Base-by-base conservation (phyloP, 225 moss, liverwort and hornwort genomes). In the Marchantia paleacea region DNA sequence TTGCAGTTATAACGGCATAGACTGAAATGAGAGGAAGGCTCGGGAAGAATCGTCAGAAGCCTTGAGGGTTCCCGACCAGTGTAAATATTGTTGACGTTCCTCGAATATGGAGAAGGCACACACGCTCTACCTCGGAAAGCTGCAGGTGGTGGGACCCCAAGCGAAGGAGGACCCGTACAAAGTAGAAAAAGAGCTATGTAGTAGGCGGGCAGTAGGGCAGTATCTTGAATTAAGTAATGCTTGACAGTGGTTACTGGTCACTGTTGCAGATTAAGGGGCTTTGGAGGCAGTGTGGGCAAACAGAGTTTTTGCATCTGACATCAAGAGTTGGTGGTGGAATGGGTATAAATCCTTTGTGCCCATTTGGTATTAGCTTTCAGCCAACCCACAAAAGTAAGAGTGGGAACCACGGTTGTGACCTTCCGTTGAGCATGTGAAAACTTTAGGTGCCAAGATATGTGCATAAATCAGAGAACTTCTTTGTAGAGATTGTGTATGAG, bases 111-210 rank as follows among this genome's bases (percentile, higher is more conserved):
- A 18, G 58, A 58, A 12, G 39, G 39, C 4, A 1, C 18, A 0
- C 58, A 58, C 14, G 58, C 15, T 58, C 18, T 7, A 9, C 5
- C 58, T 58, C 39, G 39, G 5, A 39, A 39, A 20, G 18, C 58
- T 58, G 58, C 16, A 16, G 58, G 58, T 58, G 58, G 70, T 70
- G 70, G 70, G 72, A 10, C 72, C 72, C 18, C 12, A 72, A n/a
- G 11, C 14, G n/a, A 7, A 51, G 20, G 15, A 10, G 22, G 51
- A 72, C 9, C 72, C 72, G 48, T 70, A 72, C 72, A 72, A 1
- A 14, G 51, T 52, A 72, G 10, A 72, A n/a, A 7, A 49, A 30
- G 15, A 48, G 48, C 15, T 72, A n/a, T 48, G 12, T n/a, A n/a
- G 39, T 12, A n/a, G 72, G 1, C 19, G 29, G 28, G 29, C 10